Evolutionary conservation across 345 rosid species (phyloP), one percentile per base, ranked within the genome.

Genomic region (Camelina neglecta): DNA sequence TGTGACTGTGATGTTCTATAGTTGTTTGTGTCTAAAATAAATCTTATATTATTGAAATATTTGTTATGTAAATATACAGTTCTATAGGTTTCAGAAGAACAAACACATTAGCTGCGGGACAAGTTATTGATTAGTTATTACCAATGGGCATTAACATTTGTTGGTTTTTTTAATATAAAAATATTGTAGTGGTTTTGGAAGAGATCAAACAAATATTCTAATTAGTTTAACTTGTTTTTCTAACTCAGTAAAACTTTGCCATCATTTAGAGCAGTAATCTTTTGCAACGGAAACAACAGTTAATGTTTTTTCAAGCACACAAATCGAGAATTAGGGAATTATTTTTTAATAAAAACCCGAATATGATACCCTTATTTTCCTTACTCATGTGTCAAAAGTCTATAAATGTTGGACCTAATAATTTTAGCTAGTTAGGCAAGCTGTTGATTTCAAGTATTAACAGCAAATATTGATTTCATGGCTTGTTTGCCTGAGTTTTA

Each of bases 11-110:
- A 58, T 71, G 50, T 23, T 71, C 60, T 48, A 50, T 61, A 49
- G 75, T 59, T 59, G 11, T 47, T 59, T 47, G n/a, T 58, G 44
- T 70, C 65, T 36, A 33, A 48, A 45, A 11, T 65, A 48, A 48
- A 16, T 29, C 42, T 12, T 18, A 10, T 60, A 21, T 39, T 12
- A 5, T 44, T 44, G 45, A 10, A 57, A 58, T 10, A 56, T 26
- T 33, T 7, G 29, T 18, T 57, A 33, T 57, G 45, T 57, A 12
- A 12, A 39, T 35, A 35, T 35, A 35, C 6, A 61, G 48, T 38
- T 44, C 39, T 12, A 42, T 42, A 42, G 11, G 16, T 41, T 69
- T 69, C 33, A 57, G 20, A 31, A 18, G 42, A 42, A 42, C 44
- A 33, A 8, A 42, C 11, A 39, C 11, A 39, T 10, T 39, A 39